Conservation (phyloP, 352 stramenopile species). For the Phytophthora idaei region DNA sequence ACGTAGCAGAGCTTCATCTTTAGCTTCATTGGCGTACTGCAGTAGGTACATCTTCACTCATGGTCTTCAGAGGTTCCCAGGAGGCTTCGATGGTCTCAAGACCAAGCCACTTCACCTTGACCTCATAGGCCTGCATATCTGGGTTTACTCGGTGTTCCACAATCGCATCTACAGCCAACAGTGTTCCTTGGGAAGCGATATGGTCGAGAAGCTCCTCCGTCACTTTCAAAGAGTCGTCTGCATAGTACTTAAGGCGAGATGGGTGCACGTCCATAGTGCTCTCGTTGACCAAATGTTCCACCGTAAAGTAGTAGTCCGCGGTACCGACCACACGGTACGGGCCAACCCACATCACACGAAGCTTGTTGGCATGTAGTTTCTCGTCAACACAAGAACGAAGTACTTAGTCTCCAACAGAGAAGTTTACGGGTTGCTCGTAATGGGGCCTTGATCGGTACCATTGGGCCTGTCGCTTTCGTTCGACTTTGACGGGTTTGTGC, state of each 20-base stretch:
- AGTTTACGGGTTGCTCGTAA: background rate
- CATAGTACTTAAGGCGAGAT: conserved; percentile 9
- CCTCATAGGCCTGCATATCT: conserved; percentile 4
- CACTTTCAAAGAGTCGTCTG: conserved; percentile 1
- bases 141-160: conserved; percentile 1
- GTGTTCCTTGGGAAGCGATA: conserved; percentile 4
- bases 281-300: conserved; percentile 24
- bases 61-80: conserved; percentile 9
- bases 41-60: conserved; percentile 3
- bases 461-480: conserved; percentile 6
- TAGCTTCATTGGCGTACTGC: background rate
- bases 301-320: conserved; percentile 21
- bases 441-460: conserved; percentile 2
- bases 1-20: background rate
- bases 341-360: conserved; percentile 28
- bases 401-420: too few relatives aligned
- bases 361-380: too few relatives aligned
- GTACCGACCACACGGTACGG: conserved; percentile 29
- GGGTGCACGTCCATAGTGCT: conserved; percentile 8
- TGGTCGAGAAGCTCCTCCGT: conserved; percentile 6
- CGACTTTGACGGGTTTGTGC: conserved; percentile 18
- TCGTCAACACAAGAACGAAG: too few relatives aligned
- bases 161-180: conserved; percentile 6
- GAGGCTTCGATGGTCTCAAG: conserved; percentile 4
- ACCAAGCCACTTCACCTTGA: background rate